phyloP scores from a whole-genome alignment of 2,329 filamentous ascomycete genomes.

The Colletotrichum viniferum region DNA sequence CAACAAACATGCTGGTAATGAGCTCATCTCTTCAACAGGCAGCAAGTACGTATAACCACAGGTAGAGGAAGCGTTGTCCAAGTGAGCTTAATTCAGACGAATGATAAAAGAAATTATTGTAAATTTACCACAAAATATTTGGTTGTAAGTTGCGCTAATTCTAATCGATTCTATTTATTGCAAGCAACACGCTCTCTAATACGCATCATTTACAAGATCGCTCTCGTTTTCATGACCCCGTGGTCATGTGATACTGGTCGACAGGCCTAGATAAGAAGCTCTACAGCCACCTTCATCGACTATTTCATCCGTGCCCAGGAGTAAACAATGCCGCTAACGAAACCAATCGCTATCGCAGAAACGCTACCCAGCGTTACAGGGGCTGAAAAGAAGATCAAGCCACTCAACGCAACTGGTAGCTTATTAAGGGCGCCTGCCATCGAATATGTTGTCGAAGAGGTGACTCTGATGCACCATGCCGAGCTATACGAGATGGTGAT shows the following conservation, averaged over 20 bases:
- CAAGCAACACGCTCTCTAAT: background rate
- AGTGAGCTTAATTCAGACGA: too few relatives aligned
- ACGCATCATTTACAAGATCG: background rate
- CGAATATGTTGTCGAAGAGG: conserved; percentile 96
- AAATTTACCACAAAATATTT: too few relatives aligned
- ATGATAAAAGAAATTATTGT: too few relatives aligned
- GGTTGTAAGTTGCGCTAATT: background rate
- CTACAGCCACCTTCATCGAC: background rate
- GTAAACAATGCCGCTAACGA: conserved; percentile 91
- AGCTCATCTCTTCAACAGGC: too few relatives aligned
- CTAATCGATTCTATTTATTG: background rate
- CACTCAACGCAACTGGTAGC: conserved; percentile 90
- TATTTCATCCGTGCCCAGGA: background rate
- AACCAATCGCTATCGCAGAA: conserved; percentile 88
- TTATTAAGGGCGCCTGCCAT: conserved; percentile 99
- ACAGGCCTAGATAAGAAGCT: background rate
- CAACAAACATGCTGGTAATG: too few relatives aligned
- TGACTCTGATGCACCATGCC: conserved; percentile 97
- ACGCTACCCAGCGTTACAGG: conserved; percentile 92
- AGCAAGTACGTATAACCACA: too few relatives aligned
- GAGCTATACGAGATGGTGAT: conserved; percentile 99
- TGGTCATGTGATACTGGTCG: background rate
- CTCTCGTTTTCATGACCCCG: background rate
- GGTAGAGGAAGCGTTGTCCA: too few relatives aligned
- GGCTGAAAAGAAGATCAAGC: conserved; percentile 92